Base-by-base conservation (phyloP, 225 moss, liverwort and hornwort species). In the Takakia lepidozioides region DNA sequence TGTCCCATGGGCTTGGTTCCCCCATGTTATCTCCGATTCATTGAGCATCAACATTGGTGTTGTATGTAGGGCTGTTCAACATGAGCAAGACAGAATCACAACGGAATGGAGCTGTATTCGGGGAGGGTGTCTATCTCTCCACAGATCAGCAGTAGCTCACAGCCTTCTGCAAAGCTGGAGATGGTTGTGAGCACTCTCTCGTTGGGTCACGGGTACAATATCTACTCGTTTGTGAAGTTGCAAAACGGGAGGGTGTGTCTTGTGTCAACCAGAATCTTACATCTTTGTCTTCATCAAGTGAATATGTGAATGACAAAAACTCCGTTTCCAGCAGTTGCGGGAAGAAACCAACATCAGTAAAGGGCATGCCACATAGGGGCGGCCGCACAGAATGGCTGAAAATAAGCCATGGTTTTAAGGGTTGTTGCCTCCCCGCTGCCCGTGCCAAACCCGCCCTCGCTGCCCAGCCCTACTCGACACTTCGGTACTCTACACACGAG, bases 71-170 rank as follows among this genome's bases (percentile, higher is more conserved):
- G 37, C 59, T 81, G 43, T 46, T 81, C 44, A 81, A 72, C 36
- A 68, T 81, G 80, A 81, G 75, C 51, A 75, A 69, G 25, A 75
- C 75, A 14, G 61, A 48, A 14, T 54, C 75, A 46, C 71, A 75
- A 34, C 67, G 75, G 16, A 81, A 81, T 29, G 80, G 80, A 46
- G 64, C 71, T 59, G 59, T 81, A 25, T 81, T 65, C 46, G 80
- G 80, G 20, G 71, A 71, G 25, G 75, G 80, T n/a, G 49, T 75
- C 1, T 81, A 81, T 36, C 54, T 81, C 24, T 75, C 80, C 26
- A 81, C 80, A 27, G 62, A 81, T 49, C 59, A 23, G 71, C 54
- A 46, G 80, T 81, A 47, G 75, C 75, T 8, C 47, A 52, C n/a
- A 65, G 54, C 20, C n/a, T 81, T 81, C 38, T 71, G 71, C 56